These are phyloP conservation scores for Phyllostachys edulis DNA, from an alignment of 176 grass and related monocot species.

Conservation along the genomic window DNA sequence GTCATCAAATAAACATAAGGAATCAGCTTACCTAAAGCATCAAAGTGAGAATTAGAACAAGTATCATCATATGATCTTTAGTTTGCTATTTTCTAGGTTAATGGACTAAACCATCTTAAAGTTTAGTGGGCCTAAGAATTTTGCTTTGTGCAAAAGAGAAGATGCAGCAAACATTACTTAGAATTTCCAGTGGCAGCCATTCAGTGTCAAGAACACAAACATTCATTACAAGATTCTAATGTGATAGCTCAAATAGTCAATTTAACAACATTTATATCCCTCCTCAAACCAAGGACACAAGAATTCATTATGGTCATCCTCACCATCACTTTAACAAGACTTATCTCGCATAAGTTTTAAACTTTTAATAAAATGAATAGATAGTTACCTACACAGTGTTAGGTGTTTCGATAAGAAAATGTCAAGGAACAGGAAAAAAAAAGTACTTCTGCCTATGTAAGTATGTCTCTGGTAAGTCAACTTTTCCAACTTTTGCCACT, in stretches of 20 bases:
- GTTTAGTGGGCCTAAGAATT: background rate
- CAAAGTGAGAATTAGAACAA: conserved; percentile 8
- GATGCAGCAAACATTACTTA: background rate
- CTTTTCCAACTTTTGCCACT: background rate
- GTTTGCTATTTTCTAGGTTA: background rate
- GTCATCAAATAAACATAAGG: conserved; percentile 20
- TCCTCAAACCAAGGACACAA: conserved; percentile 1
- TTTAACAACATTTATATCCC: conserved; percentile 1
- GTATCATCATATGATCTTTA: background rate
- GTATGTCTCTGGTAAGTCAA: background rate
- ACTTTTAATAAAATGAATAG: conserved; percentile 19
- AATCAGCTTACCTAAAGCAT: conserved; percentile 8
- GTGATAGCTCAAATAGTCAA: background rate
- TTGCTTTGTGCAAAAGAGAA: conserved; percentile 13
- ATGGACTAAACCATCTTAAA: background rate
- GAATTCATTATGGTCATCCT: background rate
- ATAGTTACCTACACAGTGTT: conserved; percentile 10
- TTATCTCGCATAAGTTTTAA: background rate
- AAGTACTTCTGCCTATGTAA: background rate
- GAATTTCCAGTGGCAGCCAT: background rate
- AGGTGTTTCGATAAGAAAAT: conserved; percentile 1
- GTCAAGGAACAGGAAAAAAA: background rate
- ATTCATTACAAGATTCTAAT: conserved; percentile 31
- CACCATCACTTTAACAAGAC: conserved; percentile 4
- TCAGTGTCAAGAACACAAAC: conserved; percentile 11